Evolutionary conservation across 148 eudicot genomes (phyloP).

Genomic region (Cornus suecica): DNA sequence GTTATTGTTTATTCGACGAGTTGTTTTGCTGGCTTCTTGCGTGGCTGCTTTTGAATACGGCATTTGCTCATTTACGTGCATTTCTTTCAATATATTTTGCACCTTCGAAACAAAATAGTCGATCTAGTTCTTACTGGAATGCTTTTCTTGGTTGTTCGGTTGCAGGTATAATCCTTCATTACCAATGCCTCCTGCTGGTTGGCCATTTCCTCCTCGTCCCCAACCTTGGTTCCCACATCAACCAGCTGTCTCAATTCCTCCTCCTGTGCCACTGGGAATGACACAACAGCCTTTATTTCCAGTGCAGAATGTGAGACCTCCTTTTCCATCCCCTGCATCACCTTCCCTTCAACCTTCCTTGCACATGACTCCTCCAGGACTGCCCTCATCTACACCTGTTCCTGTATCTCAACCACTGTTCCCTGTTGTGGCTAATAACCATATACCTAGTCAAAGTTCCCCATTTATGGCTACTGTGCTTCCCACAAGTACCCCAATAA

Average conservation of each 20-base stretch:
- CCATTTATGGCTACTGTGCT: conserved; percentile 44
- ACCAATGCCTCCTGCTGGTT: conserved; percentile 55
- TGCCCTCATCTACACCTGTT: conserved; percentile 53
- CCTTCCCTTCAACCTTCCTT: conserved; percentile 57
- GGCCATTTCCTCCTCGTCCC: conserved; percentile 81
- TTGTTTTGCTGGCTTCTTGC: neutral
- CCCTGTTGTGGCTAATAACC: conserved; percentile 71
- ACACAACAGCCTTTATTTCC: conserved; percentile 91
- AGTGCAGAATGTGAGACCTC: conserved; percentile 60
- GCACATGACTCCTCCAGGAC: conserved; percentile 58
- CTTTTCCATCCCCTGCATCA: conserved; percentile 39
- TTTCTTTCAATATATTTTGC: neutral
- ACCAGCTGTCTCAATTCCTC: conserved; percentile 61
- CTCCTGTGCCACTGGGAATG: conserved; percentile 47
- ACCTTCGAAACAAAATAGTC: neutral
- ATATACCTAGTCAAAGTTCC: conserved; percentile 45
- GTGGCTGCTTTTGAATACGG: neutral
- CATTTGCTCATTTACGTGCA: neutral
- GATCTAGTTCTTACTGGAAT: neutral
- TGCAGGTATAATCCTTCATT: conserved; percentile 73
- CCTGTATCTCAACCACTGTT: conserved; percentile 92
- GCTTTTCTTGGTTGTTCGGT: conserved; percentile 17
- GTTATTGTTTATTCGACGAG: neutral
- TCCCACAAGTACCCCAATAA: conserved; percentile 40
- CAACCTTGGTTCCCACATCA: conserved; percentile 78